Percentiles rank a stretch among this genome's conserved stretches.
Conservation (phyloP, 345 rosid genomes). For the Citrus medica region DNA sequence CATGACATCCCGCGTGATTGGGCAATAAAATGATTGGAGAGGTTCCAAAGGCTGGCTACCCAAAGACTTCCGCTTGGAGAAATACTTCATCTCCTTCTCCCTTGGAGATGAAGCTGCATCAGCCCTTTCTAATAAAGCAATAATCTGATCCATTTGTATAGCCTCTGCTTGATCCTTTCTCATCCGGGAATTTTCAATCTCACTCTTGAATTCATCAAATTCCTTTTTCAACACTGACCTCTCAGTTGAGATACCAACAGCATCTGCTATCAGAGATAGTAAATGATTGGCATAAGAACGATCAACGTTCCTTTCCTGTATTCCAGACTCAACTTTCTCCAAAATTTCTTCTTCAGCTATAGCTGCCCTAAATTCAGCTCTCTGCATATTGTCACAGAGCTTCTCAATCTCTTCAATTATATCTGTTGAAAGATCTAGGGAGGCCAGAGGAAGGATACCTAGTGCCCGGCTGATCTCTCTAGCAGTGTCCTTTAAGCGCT, state of each 20-base stretch:
- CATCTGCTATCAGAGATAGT: constrained; percentile 51
- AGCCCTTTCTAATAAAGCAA: constrained; percentile 63
- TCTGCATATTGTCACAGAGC: constrained; percentile 45
- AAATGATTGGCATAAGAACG: constrained; percentile 59
- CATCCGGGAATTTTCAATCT: constrained; percentile 55
- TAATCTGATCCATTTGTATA: constrained; percentile 75
- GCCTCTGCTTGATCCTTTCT: constrained; percentile 67
- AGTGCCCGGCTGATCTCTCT: constrained; percentile 55
- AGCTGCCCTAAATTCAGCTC: constrained; percentile 56
- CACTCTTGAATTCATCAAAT: constrained; percentile 59
- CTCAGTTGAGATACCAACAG: constrained; percentile 55
- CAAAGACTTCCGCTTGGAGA: constrained; percentile 50
- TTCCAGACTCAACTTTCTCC: constrained; percentile 61
- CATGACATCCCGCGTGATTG: constrained; percentile 67
- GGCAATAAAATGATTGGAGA: constrained; percentile 64
- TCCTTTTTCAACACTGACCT: constrained; percentile 47
- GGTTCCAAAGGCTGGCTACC: constrained; percentile 66
- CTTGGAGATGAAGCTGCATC: constrained; percentile 56
- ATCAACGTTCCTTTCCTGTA: constrained; percentile 59
- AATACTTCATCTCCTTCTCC: constrained; percentile 58
- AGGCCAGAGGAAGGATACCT: constrained; percentile 53
- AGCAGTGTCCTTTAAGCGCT: constrained; percentile 31
- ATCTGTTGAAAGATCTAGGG: constrained; percentile 46
- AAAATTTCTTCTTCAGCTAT: constrained; percentile 58
- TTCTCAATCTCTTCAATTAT: constrained; percentile 38